phyloP scores from a whole-genome alignment of 2,329 filamentous ascomycete genomes.

The Trichoderma sp. region DNA sequence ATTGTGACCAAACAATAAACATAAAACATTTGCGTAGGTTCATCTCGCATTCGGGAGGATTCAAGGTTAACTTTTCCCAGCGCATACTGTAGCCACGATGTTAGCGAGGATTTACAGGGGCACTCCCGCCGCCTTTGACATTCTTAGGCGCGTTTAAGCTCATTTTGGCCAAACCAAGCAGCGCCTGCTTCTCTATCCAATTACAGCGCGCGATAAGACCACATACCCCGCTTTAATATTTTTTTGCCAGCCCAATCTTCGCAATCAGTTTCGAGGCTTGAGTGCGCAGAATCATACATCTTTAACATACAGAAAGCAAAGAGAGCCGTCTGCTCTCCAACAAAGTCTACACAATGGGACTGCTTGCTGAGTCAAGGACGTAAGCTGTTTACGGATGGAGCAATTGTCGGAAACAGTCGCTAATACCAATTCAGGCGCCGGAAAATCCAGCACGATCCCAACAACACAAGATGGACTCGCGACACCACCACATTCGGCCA shows the following conservation, averaged over 20 bases:
- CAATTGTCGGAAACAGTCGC: neutral
- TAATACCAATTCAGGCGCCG: constrained; percentile 41
- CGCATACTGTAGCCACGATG: neutral
- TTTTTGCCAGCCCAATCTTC: constrained; percentile 37
- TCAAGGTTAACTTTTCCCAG: neutral
- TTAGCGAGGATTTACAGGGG: constrained; percentile 9
- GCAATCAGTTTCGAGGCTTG: constrained; percentile 19
- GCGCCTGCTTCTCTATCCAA: constrained; percentile 32
- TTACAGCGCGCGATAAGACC: constrained; percentile 37
- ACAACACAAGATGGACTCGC: constrained; percentile 91
- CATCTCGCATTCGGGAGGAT: neutral
- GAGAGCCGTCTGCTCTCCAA: neutral
- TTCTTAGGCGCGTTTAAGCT: neutral
- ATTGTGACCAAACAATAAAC: neutral
- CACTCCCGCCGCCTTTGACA: neutral
- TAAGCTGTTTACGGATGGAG: constrained; percentile 30
- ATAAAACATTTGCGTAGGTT: neutral
- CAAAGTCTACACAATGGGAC: constrained; percentile 38
- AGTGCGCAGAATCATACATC: neutral
- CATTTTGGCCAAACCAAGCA: neutral
- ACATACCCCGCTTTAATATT: constrained; percentile 38
- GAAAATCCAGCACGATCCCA: constrained; percentile 88
- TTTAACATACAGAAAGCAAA: constrained; percentile 1
- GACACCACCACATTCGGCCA: constrained; percentile 85
- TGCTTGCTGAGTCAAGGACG: constrained; percentile 44